Conservation (phyloP, 495 filamentous ascomycete genomes). For the Lentithecium fluviatile region DNA sequence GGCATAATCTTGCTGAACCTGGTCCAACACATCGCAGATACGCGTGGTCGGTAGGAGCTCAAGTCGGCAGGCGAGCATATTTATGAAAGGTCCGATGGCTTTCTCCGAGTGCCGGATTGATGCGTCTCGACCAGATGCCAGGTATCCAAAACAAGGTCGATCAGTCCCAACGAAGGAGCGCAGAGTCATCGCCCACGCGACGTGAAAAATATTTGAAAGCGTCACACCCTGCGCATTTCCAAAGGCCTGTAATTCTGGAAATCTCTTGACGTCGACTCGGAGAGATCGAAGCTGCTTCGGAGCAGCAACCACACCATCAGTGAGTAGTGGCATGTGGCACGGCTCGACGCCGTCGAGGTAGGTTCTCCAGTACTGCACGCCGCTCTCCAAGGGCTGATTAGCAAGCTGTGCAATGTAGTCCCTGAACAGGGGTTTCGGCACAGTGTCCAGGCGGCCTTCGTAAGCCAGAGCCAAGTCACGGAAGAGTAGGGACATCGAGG, state of each 20-base stretch:
- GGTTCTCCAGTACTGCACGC: conserved; percentile 53
- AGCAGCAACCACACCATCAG: not conserved
- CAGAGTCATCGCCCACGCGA: conserved; percentile 23
- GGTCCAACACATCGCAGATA: too few relatives aligned
- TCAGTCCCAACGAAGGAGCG: conserved; percentile 7
- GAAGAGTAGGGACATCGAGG: conserved; percentile 51
- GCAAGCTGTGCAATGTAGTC: conserved; percentile 52
- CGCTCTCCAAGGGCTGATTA: conserved; percentile 34
- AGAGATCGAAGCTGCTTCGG: conserved; percentile 7
- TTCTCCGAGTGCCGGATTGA: conserved; percentile 48
- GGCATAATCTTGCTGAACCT: not conserved
- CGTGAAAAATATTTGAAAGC: conserved; percentile 19
- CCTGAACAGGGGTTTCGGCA: conserved; percentile 51
- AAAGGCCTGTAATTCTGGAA: conserved; percentile 1
- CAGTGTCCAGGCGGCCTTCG: conserved; percentile 40
- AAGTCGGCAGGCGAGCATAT: conserved; percentile 40
- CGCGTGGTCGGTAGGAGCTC: conserved; percentile 13
- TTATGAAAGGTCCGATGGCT: conserved; percentile 50
- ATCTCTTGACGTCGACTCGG: conserved; percentile 16
- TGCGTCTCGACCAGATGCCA: conserved; percentile 47
- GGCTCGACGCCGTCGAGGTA: conserved; percentile 52
- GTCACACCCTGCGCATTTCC: conserved; percentile 21
- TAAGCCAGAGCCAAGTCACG: conserved; percentile 53
- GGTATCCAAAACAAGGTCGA: conserved; percentile 25
- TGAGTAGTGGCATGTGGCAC: conserved; percentile 49